A percentile compares a stretch with the other conserved stretches of the same genome.
phyloP scores from a whole-genome alignment of 2,329 filamentous ascomycete species.

The Exophiala sideris region DNA sequence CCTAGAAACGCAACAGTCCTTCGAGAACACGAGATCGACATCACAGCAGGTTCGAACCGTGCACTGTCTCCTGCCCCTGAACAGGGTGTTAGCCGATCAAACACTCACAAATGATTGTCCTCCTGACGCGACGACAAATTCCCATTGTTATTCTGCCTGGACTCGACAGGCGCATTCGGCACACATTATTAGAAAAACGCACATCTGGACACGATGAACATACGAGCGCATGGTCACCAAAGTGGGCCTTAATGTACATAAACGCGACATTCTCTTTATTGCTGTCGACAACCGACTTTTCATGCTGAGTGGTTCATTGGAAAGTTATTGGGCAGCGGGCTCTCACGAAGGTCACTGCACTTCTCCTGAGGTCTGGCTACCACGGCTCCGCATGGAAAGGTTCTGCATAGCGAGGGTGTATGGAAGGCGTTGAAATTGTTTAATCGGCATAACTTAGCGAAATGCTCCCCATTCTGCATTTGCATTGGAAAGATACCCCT shows the following conservation, averaged over 20 bases:
- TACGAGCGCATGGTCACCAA: conserved; percentile 10
- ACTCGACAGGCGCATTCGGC: too few species aligned
- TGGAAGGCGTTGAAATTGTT: conserved; percentile 6
- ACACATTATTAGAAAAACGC: neutral
- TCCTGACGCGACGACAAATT: neutral
- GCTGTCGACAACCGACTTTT: neutral
- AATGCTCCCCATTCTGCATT: conserved; percentile 20
- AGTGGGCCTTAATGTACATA: conserved; percentile 17
- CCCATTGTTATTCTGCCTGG: too few species aligned
- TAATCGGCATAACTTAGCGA: conserved; percentile 13
- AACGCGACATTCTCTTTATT: conserved; percentile 5
- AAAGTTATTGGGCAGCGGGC: neutral
- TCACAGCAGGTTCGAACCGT: conserved; percentile 34
- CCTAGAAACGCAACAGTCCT: conserved; percentile 59
- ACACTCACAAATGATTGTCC: conserved; percentile 17
- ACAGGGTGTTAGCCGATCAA: conserved; percentile 44
- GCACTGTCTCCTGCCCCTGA: conserved; percentile 43
- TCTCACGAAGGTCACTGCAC: conserved; percentile 1
- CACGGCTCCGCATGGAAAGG: conserved; percentile 15
- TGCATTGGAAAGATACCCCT: conserved; percentile 30
- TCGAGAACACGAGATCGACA: conserved; percentile 58
- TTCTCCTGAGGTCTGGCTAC: conserved; percentile 7
- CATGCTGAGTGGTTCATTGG: neutral
- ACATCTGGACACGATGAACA: conserved; percentile 17
- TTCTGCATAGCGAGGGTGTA: conserved; percentile 24